Base-by-base conservation (phyloP, 2,329 filamentous ascomycete genomes). In the Lasiodiplodia citricola region DNA sequence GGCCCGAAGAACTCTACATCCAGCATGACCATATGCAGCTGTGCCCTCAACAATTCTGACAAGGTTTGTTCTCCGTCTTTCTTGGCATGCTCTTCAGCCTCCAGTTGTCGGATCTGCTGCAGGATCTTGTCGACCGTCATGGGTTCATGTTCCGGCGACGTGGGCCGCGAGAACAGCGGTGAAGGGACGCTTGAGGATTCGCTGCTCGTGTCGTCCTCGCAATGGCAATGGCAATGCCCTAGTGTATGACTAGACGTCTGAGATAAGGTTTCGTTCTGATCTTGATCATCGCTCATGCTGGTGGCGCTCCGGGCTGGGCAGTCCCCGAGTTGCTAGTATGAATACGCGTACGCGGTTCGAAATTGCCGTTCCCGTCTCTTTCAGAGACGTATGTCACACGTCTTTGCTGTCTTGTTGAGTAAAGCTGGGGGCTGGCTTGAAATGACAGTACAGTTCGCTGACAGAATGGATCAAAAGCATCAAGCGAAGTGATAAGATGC, bases 11-110 rank as follows among this genome's bases (percentile, higher is more conserved):
- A 14, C 4, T 57, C 55, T 18, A 57, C 7, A 1, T 41, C 18
- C 18, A 23, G 6, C 3, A 57, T 16, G 37, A 41, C 8, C 31
- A 7, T 7, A 11, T 38, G 18, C 35, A 57, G 18, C 5, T 23
- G 3, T 6, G 4, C 14, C 55, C 5, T 16, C 8, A 7, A 0
- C 6, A 11, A 0, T 18, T n/a, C 28, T 2, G 18, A 2, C n/a
- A 56, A 18, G 6, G 2, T 35, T 21, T 7, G 54, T 21, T 7
- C 8, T 10, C 0, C 10, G 2, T 38, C 31, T 8, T 11, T 13
- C 21, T 57, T 23, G 31, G 14, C 35, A 35, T 38, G 13, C 10
- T 38, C 55, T 18, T 38, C 55, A 13, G 16, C 10, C 16, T 57
- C 55, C 5, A 38, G 8, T 21, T 31, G 31, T 18, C 55, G 35